These are phyloP conservation scores for Phytophthora chlamydospora DNA, from an alignment of 352 stramenopile genomes.

Conservation along the genomic window DNA sequence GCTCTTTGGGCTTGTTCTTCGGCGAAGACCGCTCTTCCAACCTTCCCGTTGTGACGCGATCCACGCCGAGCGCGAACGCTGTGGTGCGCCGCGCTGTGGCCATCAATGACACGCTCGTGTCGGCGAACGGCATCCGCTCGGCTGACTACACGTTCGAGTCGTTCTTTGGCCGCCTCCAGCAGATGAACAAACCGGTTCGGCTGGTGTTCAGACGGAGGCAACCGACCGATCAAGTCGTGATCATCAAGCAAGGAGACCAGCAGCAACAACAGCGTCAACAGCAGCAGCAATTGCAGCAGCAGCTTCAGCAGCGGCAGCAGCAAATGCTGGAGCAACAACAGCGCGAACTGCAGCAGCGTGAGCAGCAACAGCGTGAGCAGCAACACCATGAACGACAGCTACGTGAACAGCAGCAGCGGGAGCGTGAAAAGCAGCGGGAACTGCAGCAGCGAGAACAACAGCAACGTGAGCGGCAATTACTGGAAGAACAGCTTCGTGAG, in stretches of 20 bases:
- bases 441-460: slow-evolving; percentile 24
- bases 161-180: slow-evolving; percentile 82
- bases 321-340: slow-evolving; percentile 3
- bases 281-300: slow-evolving; percentile 12
- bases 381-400: slow-evolving; percentile 10
- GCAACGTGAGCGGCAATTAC: slow-evolving; percentile 2
- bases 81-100: slow-evolving; percentile 74
- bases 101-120: slow-evolving; percentile 81
- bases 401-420: slow-evolving; percentile 16
- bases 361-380: slow-evolving; percentile 10
- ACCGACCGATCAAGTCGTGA: slow-evolving; percentile 35
- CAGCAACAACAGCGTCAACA: slow-evolving; percentile 27
- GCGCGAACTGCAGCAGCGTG: not conserved
- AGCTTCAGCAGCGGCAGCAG: slow-evolving; percentile 14
- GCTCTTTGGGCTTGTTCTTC: slow-evolving; percentile 85
- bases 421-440: slow-evolving; percentile 13
- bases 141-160: slow-evolving; percentile 78
- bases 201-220: slow-evolving; percentile 69
- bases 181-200: slow-evolving; percentile 87
- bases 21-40: slow-evolving; percentile 73
- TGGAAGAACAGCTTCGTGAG: slow-evolving; percentile 10
- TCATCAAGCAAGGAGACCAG: slow-evolving; percentile 41
- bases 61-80: slow-evolving; percentile 67
- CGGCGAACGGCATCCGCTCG: slow-evolving; percentile 75
- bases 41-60: slow-evolving; percentile 80